Percentiles rank a stretch among this genome's conserved stretches.
phyloP scores from a whole-genome alignment of 306 rosid species.

The Rubus parviflorus region DNA sequence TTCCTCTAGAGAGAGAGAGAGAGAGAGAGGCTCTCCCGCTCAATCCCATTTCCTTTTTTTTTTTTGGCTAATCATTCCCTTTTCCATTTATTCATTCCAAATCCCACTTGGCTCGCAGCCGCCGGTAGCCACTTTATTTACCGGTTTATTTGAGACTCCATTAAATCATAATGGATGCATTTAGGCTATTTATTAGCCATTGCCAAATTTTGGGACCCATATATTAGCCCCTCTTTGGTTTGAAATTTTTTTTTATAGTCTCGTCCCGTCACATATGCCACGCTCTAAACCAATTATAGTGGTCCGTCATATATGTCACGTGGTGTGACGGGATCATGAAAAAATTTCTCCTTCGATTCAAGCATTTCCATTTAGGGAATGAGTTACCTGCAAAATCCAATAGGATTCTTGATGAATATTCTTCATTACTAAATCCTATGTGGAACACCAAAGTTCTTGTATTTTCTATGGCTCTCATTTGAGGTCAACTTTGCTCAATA shows the following conservation, averaged over 20 bases:
- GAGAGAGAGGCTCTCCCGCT: not conserved
- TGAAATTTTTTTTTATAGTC: too few species aligned
- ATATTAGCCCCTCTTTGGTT: not conserved
- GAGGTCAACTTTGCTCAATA: not conserved
- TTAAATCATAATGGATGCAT: not conserved
- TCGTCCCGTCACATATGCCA: too few species aligned
- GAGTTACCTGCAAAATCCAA: not conserved
- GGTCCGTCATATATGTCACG: too few species aligned
- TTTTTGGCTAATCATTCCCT: too few species aligned
- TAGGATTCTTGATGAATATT: not conserved
- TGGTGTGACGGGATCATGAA: too few species aligned
- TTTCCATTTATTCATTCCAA: not conserved
- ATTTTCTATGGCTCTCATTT: not conserved
- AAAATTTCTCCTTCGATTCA: too few species aligned
- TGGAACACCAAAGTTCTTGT: not conserved
- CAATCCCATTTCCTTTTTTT: not conserved
- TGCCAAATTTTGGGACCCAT: not conserved
- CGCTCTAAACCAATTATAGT: too few species aligned
- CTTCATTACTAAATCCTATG: not conserved
- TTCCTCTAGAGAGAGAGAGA: not conserved
- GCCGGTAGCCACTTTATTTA: not conserved
- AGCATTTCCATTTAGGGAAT: not conserved
- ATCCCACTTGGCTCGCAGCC: slow-evolving; percentile 1
- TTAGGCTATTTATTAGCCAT: not conserved
- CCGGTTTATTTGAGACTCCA: not conserved